Conservation (phyloP, 176 grass and related monocot genomes). For the Phyllostachys edulis region DNA sequence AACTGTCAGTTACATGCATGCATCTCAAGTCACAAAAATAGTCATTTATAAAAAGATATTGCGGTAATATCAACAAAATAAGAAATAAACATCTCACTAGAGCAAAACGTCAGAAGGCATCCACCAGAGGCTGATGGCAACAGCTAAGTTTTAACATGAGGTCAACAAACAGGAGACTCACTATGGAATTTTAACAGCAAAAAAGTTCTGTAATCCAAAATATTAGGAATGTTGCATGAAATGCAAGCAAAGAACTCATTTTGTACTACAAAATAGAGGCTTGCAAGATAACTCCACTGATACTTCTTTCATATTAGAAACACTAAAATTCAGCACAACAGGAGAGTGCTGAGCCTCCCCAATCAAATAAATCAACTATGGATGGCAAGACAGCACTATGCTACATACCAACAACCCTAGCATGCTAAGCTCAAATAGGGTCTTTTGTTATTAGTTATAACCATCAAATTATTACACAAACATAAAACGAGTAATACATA, state of each 20-base stretch:
- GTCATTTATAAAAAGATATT: neutral
- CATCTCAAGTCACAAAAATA: neutral
- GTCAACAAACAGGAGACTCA: neutral
- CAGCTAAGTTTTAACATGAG: neutral
- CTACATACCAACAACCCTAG: neutral
- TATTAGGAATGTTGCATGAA: neutral
- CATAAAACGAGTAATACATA: neutral
- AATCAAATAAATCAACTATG: neutral
- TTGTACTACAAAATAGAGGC: neutral
- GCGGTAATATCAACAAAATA: neutral
- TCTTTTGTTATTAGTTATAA: neutral
- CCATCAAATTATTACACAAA: neutral
- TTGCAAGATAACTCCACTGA: neutral
- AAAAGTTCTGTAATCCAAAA: neutral
- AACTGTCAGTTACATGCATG: slow-evolving; percentile 17
- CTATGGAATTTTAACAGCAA: neutral
- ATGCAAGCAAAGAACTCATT: neutral
- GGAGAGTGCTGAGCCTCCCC: neutral
- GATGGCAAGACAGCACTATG: neutral
- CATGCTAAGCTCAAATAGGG: neutral
- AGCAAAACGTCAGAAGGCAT: neutral
- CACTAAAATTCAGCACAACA: neutral
- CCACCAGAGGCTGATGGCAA: neutral
- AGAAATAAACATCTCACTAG: neutral
- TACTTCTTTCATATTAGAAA: neutral